Evolutionary conservation across 768 basidiomycete species (phyloP).

Genomic region (Gyrodon lividus): DNA sequence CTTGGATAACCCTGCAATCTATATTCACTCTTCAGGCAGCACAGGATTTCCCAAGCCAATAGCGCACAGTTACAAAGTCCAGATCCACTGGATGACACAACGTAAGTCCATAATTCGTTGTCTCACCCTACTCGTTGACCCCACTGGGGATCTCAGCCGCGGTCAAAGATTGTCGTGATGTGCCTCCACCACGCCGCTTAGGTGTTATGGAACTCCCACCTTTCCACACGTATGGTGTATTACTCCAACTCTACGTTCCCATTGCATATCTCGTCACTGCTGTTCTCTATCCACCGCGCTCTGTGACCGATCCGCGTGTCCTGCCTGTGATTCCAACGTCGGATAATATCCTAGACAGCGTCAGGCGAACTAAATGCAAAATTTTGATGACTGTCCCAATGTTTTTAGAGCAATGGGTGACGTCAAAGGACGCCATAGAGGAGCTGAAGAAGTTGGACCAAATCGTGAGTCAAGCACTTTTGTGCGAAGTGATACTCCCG

Average conservation of each 20-base stretch:
- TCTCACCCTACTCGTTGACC: neutral
- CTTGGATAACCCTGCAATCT: constrained; percentile 4
- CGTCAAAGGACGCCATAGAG: constrained; percentile 1
- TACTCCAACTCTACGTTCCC: constrained; percentile 31
- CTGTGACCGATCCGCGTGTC: neutral
- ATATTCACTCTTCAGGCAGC: constrained; percentile 32
- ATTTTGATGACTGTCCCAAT: constrained; percentile 11
- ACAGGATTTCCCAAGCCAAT: constrained; percentile 47
- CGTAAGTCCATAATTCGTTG: constrained; percentile 24
- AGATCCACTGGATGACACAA: constrained; percentile 30
- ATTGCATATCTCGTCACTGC: constrained; percentile 27
- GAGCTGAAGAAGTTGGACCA: constrained; percentile 1
- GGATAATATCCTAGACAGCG: constrained; percentile 20
- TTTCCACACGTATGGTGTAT: constrained; percentile 39
- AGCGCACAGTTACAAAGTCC: constrained; percentile 26
- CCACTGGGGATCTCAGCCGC: neutral
- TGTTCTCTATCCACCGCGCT: constrained; percentile 34
- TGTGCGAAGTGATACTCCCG: neutral
- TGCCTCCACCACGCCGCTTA: constrained; percentile 16
- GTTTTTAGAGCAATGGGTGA: constrained; percentile 2
- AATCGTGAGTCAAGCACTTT: constrained; percentile 5
- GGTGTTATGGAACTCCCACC: constrained; percentile 36
- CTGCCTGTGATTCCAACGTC: constrained; percentile 21
- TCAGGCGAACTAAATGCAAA: constrained; percentile 6
- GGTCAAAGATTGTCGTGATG: neutral